Evolutionary conservation across 2,329 filamentous ascomycete genomes (phyloP).

Genomic region (Malbranchea cinnamomea): DNA sequence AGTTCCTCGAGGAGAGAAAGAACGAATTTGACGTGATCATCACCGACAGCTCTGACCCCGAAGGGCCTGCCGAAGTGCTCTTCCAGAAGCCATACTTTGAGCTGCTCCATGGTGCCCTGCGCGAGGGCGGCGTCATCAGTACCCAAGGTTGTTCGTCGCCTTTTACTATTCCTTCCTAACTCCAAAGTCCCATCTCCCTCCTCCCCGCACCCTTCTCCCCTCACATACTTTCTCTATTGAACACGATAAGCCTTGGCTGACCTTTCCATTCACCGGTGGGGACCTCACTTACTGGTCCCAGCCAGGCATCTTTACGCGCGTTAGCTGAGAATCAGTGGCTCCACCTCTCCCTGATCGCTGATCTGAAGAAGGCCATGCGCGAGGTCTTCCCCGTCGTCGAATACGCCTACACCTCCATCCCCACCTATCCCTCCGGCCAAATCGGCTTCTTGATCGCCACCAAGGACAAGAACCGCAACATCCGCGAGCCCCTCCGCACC

Average conservation of each 20-base stretch:
- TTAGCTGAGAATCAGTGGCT: conserved; percentile 99
- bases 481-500: conserved; percentile 68
- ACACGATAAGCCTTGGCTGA: no score
- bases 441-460: conserved; percentile 99
- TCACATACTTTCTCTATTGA: no score
- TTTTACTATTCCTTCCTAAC: conserved; percentile 61
- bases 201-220: conserved; percentile 7
- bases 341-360: conserved; percentile 80
- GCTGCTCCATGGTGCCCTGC: conserved; percentile 75
- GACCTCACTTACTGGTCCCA: no score
- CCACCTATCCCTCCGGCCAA: conserved; percentile 96
- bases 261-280: no score
- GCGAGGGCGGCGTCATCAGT: conserved; percentile 93
- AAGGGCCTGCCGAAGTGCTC: conserved; percentile 86
- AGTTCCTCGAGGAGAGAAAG: conserved; percentile 94
- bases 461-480: conserved; percentile 76
- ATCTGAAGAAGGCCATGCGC: conserved; percentile 93
- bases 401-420: conserved; percentile 97
- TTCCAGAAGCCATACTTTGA: conserved; percentile 99
- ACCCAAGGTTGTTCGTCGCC: conserved; percentile 99
- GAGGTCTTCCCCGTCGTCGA: conserved; percentile 95
- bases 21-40: conserved; percentile 99
- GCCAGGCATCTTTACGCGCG: conserved; percentile 6
- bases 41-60: conserved; percentile 94
- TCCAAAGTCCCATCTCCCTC: conserved; percentile 20